A percentile compares a stretch with the other conserved stretches of the same genome.
These are phyloP conservation scores for Fagopyrum esculentum DNA, from an alignment of 148 eudicot species.

Conservation along the genomic window DNA sequence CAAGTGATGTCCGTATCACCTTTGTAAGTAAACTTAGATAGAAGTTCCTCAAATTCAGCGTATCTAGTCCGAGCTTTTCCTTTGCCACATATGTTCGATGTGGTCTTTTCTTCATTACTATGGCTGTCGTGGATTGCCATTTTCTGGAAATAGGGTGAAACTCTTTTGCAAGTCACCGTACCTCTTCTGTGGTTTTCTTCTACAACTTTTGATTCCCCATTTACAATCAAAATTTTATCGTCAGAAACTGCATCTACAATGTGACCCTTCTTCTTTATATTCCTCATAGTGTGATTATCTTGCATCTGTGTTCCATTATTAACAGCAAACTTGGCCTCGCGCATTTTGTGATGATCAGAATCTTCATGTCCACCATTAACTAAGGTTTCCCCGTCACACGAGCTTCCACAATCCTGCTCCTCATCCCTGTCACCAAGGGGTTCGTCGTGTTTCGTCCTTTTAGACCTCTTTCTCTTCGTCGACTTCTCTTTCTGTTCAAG, in stretches of 20 bases:
- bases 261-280: neutral
- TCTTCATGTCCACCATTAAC: neutral
- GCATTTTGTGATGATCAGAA: neutral
- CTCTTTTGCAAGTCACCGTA: slow-evolving; percentile 12
- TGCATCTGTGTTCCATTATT: neutral
- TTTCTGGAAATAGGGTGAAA: slow-evolving; percentile 19
- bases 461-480: slow-evolving; percentile 1
- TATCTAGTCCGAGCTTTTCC: neutral
- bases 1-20: slow-evolving; percentile 10
- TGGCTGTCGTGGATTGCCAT: neutral
- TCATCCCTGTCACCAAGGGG: slow-evolving; percentile 5
- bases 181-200: slow-evolving; percentile 1
- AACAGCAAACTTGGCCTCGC: neutral
- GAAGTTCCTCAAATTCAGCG: slow-evolving; percentile 22
- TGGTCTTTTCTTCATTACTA: slow-evolving; percentile 15
- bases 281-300: neutral
- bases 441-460: neutral
- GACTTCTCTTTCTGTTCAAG: neutral
- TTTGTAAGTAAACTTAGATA: slow-evolving; percentile 32
- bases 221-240: neutral
- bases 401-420: neutral
- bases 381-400: neutral
- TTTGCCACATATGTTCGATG: neutral
- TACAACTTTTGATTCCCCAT: neutral
- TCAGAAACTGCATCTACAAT: slow-evolving; percentile 1